Evolutionary conservation across 2,329 filamentous ascomycete species (phyloP).

Genomic region (Pyrenophora graminea): DNA sequence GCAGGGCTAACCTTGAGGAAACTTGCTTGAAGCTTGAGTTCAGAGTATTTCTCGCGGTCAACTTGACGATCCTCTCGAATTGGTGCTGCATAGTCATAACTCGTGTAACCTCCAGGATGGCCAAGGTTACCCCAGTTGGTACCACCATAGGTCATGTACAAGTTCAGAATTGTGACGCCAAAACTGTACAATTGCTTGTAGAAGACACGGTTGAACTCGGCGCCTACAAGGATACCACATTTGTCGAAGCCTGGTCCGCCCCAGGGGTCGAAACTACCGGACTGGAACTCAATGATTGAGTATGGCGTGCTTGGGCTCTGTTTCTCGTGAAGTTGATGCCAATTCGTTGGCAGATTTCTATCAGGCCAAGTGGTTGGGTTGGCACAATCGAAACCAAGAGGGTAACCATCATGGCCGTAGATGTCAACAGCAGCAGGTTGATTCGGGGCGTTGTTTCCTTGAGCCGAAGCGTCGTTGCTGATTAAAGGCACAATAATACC

Average conservation of each 20-base stretch:
- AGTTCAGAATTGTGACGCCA: conserved; percentile 68
- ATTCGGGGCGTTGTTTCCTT: conserved; percentile 67
- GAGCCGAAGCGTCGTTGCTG: conserved; percentile 69
- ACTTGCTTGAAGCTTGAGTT: conserved; percentile 75
- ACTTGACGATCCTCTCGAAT: conserved; percentile 73
- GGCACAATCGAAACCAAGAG: conserved; percentile 61
- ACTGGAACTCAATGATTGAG: conserved; percentile 71
- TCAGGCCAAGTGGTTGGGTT: conserved; percentile 66
- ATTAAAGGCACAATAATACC: conserved; percentile 77
- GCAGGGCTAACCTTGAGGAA: conserved; percentile 74
- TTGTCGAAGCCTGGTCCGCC: conserved; percentile 71
- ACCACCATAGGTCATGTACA: conserved; percentile 80
- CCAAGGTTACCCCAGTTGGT: conserved; percentile 77
- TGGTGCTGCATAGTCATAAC: conserved; percentile 64
- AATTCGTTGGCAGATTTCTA: conserved; percentile 61
- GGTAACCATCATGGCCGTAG: conserved; percentile 69
- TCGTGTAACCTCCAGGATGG: conserved; percentile 62
- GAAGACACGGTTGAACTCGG: conserved; percentile 78
- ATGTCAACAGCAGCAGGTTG: conserved; percentile 64
- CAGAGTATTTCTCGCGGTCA: conserved; percentile 75
- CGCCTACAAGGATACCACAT: conserved; percentile 68
- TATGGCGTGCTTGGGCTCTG: conserved; percentile 70
- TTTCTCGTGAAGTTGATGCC: conserved; percentile 57
- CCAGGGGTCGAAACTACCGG: conserved; percentile 74
- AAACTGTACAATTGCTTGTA: conserved; percentile 76